Percentiles rank a stretch among this genome's conserved stretches.
Conservation (phyloP, 2,329 filamentous ascomycete species). For the Dothistroma pini region DNA sequence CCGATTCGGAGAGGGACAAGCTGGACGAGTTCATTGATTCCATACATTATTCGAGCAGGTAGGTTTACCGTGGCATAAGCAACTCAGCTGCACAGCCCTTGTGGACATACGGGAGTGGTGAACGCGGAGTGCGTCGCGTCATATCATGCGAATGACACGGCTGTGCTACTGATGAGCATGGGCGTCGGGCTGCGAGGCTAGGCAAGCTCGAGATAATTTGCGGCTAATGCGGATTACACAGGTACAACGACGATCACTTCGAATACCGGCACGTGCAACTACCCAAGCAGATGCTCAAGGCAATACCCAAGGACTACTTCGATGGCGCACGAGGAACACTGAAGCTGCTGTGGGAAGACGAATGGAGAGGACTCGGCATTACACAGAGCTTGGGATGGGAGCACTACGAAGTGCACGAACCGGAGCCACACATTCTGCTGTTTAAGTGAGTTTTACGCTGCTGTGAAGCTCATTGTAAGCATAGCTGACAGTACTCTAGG, state of each 20-base stretch:
- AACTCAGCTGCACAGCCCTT: neutral
- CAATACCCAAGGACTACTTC: slow-evolving; percentile 91
- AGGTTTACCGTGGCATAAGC: slow-evolving; percentile 34
- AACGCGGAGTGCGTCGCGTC: neutral
- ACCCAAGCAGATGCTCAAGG: slow-evolving; percentile 97
- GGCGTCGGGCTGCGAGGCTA: neutral
- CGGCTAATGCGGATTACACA: slow-evolving; percentile 38
- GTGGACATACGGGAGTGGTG: neutral
- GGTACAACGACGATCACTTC: slow-evolving; percentile 88
- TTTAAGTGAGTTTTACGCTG: slow-evolving; percentile 75
- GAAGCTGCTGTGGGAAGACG: slow-evolving; percentile 96
- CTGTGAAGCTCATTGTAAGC: neutral
- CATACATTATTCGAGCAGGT: slow-evolving; percentile 95
- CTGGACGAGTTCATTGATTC: slow-evolving; percentile 88
- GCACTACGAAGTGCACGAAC: slow-evolving; percentile 98
- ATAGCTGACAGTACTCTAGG: slow-evolving; percentile 8
- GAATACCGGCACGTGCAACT: slow-evolving; percentile 98
- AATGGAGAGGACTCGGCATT: slow-evolving; percentile 95
- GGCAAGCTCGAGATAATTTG: neutral
- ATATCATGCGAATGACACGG: neutral
- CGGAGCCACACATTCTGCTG: slow-evolving; percentile 94
- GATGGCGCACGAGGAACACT: slow-evolving; percentile 84
- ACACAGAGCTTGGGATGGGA: slow-evolving; percentile 99
- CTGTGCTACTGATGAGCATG: neutral
- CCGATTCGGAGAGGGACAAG: slow-evolving; percentile 74